Base-by-base conservation (phyloP, 2,329 filamentous ascomycete species). In the Aureobasidium namibiae region DNA sequence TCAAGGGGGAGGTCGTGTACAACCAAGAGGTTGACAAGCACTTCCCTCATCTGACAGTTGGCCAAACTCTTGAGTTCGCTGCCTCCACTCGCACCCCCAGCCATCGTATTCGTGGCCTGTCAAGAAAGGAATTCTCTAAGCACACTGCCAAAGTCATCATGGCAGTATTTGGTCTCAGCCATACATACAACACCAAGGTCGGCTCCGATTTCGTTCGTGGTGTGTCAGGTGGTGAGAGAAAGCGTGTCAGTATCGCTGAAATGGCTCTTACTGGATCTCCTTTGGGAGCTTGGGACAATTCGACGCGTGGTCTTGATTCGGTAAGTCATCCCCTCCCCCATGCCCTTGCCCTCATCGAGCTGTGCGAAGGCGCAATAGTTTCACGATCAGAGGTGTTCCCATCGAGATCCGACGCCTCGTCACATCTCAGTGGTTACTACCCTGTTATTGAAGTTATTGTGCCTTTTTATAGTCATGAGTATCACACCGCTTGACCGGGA, bases 21-120 rank as follows among this genome's bases (percentile, higher is more conserved):
- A 92, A 91, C 67, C 85, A 88, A 66, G 89, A 92, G 70, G 90
- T 95, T 64, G 91, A 96, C 65, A 80, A 92, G 23, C 90, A 95
- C 66, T 86, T 91, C 65, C 83, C 91, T 0, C 94, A 89, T 0
- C 78, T 96, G 21, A 94, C 90, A 0, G 92, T 96, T 2, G 87
- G 89, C 57, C 89, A 96, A 70, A 96, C 91, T 0, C 81, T 96
- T 0, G 85, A 83, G 0, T 96, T 96, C 68, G 91, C 91, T 0
- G 76, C 95, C 89, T 86, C 36, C 95, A 95, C 14, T 90, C 92
- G 7, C 85, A 87, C 14, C 91, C 92, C 72, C 80, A 90, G 46
- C 89, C 89, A 0, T 82, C 80, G 4, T 89, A 89, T 24, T 36
- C 1, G 13, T 14, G 14, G 21, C 13, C 31, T 3, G 1, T 5